Evolutionary conservation across 352 stramenopile species (phyloP).

Genomic region (Globisporangium nodosum): DNA sequence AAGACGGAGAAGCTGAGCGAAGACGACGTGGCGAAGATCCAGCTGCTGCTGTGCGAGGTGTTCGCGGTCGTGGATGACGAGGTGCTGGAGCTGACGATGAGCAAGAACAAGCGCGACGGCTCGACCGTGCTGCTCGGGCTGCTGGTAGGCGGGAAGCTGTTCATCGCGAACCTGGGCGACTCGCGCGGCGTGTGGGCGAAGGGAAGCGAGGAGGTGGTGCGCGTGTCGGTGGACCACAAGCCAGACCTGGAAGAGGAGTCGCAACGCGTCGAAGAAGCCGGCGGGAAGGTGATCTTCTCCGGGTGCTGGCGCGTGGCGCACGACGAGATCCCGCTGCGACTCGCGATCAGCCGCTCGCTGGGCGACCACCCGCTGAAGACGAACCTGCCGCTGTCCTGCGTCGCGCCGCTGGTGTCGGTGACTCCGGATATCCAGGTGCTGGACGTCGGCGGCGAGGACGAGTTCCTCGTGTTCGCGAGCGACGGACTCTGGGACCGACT

Average conservation of each 20-base stretch:
- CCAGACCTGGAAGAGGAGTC: constrained; percentile 59
- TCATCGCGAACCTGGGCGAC: constrained; percentile 76
- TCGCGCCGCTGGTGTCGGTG: constrained; percentile 59
- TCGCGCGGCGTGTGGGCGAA: constrained; percentile 54
- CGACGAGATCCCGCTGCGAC: constrained; percentile 54
- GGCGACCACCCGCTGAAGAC: constrained; percentile 78
- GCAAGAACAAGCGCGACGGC: constrained; percentile 64
- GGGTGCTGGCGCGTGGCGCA: constrained; percentile 82
- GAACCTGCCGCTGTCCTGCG: constrained; percentile 52
- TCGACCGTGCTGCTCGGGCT: constrained; percentile 72
- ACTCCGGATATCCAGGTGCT: constrained; percentile 66
- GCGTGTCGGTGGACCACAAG: constrained; percentile 79
- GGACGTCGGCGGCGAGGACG: constrained; percentile 42
- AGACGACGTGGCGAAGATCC: constrained; percentile 43
- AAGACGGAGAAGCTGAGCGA: constrained; percentile 24
- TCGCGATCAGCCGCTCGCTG: constrained; percentile 74
- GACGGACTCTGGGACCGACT: constrained; percentile 79
- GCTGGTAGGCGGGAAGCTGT: constrained; percentile 63
- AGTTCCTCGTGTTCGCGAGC: constrained; percentile 70
- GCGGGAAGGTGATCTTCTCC: constrained; percentile 75
- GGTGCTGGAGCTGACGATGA: constrained; percentile 61
- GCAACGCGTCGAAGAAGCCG: constrained; percentile 50
- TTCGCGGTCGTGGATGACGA: constrained; percentile 70
- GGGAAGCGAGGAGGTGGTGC: constrained; percentile 32
- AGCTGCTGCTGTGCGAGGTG: constrained; percentile 39